These are phyloP conservation scores for Micractinium sp. DNA, from an alignment of 139 green algal genomes.

Conservation along the genomic window DNA sequence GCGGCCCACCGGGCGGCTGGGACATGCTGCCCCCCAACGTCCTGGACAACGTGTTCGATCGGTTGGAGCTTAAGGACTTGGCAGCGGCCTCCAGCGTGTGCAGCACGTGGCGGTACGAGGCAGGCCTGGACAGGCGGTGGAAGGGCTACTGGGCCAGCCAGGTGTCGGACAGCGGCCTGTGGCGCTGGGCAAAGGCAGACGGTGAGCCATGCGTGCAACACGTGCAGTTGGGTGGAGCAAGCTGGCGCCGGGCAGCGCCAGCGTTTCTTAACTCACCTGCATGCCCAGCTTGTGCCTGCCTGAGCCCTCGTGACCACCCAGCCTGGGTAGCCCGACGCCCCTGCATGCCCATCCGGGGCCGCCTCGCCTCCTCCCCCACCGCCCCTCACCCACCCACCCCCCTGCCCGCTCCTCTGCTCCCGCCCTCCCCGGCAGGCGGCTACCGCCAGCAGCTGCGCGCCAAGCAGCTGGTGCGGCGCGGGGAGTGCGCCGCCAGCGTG, in stretches of 20 bases:
- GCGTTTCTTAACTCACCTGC: background rate
- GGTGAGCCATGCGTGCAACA: background rate
- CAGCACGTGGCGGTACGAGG: conserved; percentile 30
- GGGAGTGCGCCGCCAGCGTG: conserved; percentile 17
- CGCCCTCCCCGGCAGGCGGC: conserved; percentile 19
- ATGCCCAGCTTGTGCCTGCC: background rate
- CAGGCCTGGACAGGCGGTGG: conserved; percentile 16
- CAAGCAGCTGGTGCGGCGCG: conserved; percentile 17
- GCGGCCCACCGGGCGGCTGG: background rate
- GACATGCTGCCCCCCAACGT: background rate
- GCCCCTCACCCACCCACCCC: background rate
- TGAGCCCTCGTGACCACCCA: background rate
- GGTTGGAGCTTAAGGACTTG: conserved; percentile 10
- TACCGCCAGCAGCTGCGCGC: conserved; percentile 47
- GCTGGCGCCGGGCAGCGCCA: no score
- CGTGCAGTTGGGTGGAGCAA: no score
- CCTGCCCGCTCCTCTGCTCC: background rate
- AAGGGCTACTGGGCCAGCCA: conserved; percentile 30
- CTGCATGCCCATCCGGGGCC: background rate
- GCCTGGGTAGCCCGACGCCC: background rate
- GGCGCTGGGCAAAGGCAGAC: conserved; percentile 35
- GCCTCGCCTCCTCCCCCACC: background rate
- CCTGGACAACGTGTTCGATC: conserved; percentile 8
- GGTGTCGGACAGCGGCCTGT: conserved; percentile 28
- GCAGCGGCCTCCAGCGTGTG: conserved; percentile 27